Conservation (phyloP, 495 filamentous ascomycete genomes). For the Aspergillus leporis region DNA sequence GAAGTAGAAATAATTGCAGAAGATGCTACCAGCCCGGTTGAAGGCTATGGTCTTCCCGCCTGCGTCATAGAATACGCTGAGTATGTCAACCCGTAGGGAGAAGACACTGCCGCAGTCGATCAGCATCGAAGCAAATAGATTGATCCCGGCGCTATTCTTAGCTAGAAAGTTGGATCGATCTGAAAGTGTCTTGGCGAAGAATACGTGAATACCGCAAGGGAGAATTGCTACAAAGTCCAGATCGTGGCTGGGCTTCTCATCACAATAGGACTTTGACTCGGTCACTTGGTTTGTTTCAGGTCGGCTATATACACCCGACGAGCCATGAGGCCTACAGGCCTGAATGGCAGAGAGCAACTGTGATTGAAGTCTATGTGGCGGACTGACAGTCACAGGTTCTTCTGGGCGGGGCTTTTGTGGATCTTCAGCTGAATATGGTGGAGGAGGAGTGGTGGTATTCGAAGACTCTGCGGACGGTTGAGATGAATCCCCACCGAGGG, state of each 20-base stretch:
- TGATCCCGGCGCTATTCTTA: slow-evolving; percentile 61
- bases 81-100: slow-evolving; percentile 53
- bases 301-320: slow-evolving; percentile 64
- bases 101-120: slow-evolving; percentile 71
- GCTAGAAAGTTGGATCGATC: slow-evolving; percentile 59
- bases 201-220: slow-evolving; percentile 69
- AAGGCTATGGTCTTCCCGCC: slow-evolving; percentile 85
- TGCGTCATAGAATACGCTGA: slow-evolving; percentile 89
- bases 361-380: slow-evolving; percentile 53
- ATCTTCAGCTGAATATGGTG: slow-evolving; percentile 46
- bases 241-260: slow-evolving; percentile 76
- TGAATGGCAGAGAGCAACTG: slow-evolving; percentile 77
- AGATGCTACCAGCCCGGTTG: slow-evolving; percentile 80
- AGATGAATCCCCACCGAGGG: slow-evolving; percentile 29
- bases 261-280: slow-evolving; percentile 88
- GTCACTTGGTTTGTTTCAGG: slow-evolving; percentile 73
- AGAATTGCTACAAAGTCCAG: slow-evolving; percentile 72
- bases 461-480: slow-evolving; percentile 24
- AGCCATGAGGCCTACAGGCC: slow-evolving; percentile 77
- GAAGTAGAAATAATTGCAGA: slow-evolving; percentile 92
- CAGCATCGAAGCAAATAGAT: slow-evolving; percentile 69
- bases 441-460: slow-evolving; percentile 38
- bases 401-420: slow-evolving; percentile 38
- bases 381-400: slow-evolving; percentile 41
- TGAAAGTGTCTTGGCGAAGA: slow-evolving; percentile 58